These are phyloP conservation scores for Scedosporium minutisporum DNA, from an alignment of 2,329 filamentous ascomycete species.

Conservation along the genomic window DNA sequence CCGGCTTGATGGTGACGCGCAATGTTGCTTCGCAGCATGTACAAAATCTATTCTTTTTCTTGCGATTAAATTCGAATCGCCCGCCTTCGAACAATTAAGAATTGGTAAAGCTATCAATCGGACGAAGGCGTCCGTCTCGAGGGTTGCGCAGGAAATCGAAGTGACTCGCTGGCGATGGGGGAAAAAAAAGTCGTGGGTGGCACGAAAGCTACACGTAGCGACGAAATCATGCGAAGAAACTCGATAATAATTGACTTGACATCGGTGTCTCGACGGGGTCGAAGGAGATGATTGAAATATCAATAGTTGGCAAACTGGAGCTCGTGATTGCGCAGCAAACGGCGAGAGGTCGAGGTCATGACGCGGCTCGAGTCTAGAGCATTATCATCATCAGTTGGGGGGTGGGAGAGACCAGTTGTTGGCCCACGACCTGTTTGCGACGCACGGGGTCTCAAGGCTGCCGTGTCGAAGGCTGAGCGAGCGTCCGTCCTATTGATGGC, in stretches of 20 bases:
- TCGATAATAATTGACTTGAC: neutral
- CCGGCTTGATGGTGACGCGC: neutral
- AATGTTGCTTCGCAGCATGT: neutral
- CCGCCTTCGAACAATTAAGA: neutral
- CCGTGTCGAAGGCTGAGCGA: neutral
- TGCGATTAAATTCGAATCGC: neutral
- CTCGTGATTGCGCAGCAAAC: conserved; percentile 1
- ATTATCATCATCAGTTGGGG: conserved; percentile 2
- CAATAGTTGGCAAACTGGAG: neutral
- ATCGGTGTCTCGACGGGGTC: neutral
- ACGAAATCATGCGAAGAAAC: neutral
- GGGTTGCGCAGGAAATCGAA: neutral
- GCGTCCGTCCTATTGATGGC: neutral
- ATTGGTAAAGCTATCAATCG: neutral
- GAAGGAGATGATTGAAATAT: neutral
- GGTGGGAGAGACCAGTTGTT: neutral
- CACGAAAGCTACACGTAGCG: too few relatives aligned
- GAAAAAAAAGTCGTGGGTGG: too few relatives aligned
- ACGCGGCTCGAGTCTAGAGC: conserved; percentile 5
- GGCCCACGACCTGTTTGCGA: neutral
- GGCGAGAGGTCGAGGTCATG: conserved; percentile 5
- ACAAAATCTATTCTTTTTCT: neutral
- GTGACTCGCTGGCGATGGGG: neutral
- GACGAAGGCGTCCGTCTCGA: neutral
- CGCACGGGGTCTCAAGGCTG: neutral